phyloP scores from a whole-genome alignment of 73 alveolate species.

The Paramecium biaurelia region DNA sequence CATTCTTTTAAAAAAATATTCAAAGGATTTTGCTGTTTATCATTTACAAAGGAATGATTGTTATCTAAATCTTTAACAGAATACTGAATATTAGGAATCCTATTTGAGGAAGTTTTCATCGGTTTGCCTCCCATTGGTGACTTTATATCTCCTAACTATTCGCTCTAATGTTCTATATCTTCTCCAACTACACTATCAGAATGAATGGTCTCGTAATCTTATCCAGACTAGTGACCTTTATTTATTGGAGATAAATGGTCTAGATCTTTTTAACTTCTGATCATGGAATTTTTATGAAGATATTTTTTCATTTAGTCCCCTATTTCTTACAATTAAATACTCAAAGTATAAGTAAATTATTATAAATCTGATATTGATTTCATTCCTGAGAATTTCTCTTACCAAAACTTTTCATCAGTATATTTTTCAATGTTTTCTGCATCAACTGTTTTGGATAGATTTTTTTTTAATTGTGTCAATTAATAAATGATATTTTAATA shows the following conservation, averaged over 20 bases:
- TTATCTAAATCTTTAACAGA: background rate
- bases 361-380: background rate
- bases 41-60: background rate
- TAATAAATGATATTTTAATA: background rate
- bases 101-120: background rate
- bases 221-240: background rate
- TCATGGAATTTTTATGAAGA: background rate
- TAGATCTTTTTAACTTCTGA: background rate
- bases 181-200: background rate
- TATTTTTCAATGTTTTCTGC: background rate
- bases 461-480: background rate
- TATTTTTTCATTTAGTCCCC: background rate
- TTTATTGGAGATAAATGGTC: background rate
- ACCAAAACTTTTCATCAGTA: background rate
- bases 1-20: background rate
- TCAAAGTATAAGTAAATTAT: background rate
- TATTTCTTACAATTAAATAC: background rate
- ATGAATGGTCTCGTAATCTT: background rate
- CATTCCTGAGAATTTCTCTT: background rate
- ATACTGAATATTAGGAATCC: background rate
- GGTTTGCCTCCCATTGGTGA: background rate
- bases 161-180: background rate
- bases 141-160: background rate
- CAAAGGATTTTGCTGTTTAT: background rate
- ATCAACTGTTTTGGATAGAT: background rate